phyloP scores from a whole-genome alignment of 1,284 basidiomycete genomes.

The Papiliotrema terrestris region DNA sequence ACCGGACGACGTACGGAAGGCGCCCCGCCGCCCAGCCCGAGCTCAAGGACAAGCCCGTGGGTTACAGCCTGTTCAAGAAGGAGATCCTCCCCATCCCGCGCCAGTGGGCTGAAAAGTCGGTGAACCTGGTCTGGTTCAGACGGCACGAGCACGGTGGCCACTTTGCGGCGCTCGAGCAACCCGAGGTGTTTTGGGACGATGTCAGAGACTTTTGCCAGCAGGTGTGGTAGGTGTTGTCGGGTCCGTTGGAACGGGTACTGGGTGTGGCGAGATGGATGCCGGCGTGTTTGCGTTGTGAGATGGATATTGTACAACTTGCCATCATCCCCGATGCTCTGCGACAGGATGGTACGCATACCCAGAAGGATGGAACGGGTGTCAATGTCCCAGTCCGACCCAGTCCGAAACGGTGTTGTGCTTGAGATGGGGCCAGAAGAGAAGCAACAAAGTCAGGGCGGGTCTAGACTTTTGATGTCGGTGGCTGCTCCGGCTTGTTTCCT shows the following conservation, averaged over 20 bases:
- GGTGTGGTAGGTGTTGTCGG: neutral
- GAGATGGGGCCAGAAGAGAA: no score
- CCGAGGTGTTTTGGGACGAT: slow-evolving; percentile 41
- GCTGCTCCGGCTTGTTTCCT: neutral
- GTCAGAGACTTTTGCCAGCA: slow-evolving; percentile 38
- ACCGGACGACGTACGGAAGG: slow-evolving; percentile 27
- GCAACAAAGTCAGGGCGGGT: no score
- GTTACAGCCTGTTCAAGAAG: slow-evolving; percentile 45
- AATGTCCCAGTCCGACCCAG: no score
- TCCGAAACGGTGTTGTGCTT: no score
- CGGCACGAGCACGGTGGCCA: slow-evolving; percentile 47
- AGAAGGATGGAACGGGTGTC: no score
- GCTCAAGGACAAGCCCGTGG: slow-evolving; percentile 42
- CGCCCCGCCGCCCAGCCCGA: neutral
- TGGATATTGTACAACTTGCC: neutral
- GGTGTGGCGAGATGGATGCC: no score
- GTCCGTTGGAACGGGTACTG: no score
- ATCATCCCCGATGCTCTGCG: no score
- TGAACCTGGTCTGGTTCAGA: slow-evolving; percentile 40
- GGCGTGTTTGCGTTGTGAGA: no score
- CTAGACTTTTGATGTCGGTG: neutral
- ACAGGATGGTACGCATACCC: no score
- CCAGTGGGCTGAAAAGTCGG: slow-evolving; percentile 34
- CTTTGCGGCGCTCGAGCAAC: slow-evolving; percentile 51
- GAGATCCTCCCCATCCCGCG: slow-evolving; percentile 48